Conservation (phyloP, 176 grass and related monocot genomes). For the Eragrostis nindensis region DNA sequence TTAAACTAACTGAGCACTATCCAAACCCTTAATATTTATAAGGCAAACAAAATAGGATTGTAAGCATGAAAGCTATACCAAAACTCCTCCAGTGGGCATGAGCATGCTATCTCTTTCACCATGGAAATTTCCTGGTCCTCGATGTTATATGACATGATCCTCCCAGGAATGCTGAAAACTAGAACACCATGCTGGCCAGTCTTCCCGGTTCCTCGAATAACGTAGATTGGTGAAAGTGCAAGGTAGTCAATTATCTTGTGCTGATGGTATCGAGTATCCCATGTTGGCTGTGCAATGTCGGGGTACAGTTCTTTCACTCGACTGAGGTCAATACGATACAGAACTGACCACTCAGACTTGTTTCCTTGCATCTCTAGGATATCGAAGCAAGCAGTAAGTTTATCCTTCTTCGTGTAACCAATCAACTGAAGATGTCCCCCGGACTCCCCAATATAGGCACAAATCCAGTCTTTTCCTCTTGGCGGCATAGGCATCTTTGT, state of each 20-base stretch:
- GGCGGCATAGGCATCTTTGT: background rate
- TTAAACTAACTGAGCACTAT: too few relatives aligned
- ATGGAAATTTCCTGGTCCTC: background rate
- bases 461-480: background rate
- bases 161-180: background rate
- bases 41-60: background rate
- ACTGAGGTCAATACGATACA: background rate
- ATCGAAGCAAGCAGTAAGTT: background rate
- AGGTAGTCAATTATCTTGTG: conserved; percentile 8
- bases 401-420: conserved; percentile 5
- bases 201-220: background rate
- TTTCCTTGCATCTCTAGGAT: background rate
- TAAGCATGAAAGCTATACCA: background rate
- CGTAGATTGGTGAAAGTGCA: background rate
- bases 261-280: background rate
- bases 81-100: background rate
- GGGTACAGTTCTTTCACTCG: background rate
- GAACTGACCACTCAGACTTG: background rate
- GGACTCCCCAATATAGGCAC: background rate
- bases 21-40: background rate
- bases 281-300: background rate
- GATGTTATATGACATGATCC: background rate
- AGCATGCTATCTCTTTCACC: background rate
- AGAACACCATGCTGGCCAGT: background rate
- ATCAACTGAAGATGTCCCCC: background rate